Evolutionary conservation across 768 basidiomycete genomes (phyloP), one percentile per base, ranked within the genome.

Genomic region (Suillus subluteus): DNA sequence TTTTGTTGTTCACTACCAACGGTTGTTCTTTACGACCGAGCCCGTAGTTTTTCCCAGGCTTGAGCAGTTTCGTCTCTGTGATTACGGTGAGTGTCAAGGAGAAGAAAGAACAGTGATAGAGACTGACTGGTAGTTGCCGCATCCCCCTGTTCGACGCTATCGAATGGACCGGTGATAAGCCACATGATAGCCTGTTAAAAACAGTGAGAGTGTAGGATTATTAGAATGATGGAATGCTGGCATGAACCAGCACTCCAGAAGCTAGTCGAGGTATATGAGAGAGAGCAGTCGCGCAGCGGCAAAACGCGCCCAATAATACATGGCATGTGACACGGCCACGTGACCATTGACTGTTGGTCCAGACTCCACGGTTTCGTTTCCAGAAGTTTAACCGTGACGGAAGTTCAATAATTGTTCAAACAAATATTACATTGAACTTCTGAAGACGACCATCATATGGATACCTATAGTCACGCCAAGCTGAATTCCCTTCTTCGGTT

Each of bases 1-100:
- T 89, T 72, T 87, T 88, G 78, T 81, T 83, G 66, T 83, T 84
- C 56, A 93, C 77, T 5, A 81, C 37, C 2, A 94, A 77, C 0
- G 80, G 79, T 52, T 77, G 76, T 1, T 82, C 85, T 75, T 86
- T 89, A 50, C 92, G 81, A 18, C 91, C 90, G 1, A 93, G 69
- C 0, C 71, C 44, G 65, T 91, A 88, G 15, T 79, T 79, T 44
- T 76, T 82, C 18, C 84, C 84, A 2, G 89, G 81, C 73, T 89
- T 91, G 54, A 94, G 79, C 26, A 92, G 75, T 72, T 91, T 92
- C 16, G 73, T 75, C 70, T 80, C 83, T 68, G 2, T 13, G 6
- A n/a, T 46, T 46, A 59, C 61, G 48, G 18, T 54, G 58, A 41
- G 58, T 18, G 63, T 54, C 43, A 37, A 21, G 26, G 50, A 15